Conservation (phyloP, 1,284 basidiomycete species). For the Rhodotorula sp. region DNA sequence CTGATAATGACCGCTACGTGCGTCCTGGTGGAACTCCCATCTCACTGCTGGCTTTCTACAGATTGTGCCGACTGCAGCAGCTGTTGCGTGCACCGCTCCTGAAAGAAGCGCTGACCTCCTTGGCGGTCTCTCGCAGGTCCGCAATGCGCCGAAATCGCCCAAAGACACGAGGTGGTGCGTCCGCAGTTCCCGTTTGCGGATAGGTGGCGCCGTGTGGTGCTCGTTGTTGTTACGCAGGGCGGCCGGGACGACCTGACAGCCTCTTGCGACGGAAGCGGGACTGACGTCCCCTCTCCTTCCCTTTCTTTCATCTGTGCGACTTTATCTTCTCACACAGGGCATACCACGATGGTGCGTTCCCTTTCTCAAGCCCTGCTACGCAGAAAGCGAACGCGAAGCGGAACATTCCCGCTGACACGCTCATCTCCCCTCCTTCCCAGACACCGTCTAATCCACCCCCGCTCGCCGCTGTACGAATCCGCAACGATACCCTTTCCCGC, state of each 20-base stretch:
- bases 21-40: too few relatives aligned
- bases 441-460: not conserved
- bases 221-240: too few relatives aligned
- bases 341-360: conserved; percentile 24
- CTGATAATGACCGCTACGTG: conserved; percentile 39
- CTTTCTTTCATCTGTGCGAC: not conserved
- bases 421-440: not conserved
- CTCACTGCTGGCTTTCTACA: too few relatives aligned
- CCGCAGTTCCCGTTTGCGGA: too few relatives aligned
- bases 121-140: conserved; percentile 8
- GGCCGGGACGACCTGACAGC: too few relatives aligned
- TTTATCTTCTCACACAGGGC: conserved; percentile 5
- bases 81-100: too few relatives aligned
- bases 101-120: not conserved
- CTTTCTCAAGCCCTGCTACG: not conserved
- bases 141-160: conserved; percentile 34
- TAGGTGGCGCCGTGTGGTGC: too few relatives aligned
- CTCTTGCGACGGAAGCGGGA: too few relatives aligned
- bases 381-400: not conserved
- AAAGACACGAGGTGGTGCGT: conserved; percentile 35
- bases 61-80: too few relatives aligned
- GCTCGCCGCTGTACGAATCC: not conserved
- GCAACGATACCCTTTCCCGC: not conserved
- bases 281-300: not conserved
- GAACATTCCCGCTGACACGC: not conserved